Base-by-base conservation (phyloP, 1,284 basidiomycete genomes). In the Dichomitus squalens region DNA sequence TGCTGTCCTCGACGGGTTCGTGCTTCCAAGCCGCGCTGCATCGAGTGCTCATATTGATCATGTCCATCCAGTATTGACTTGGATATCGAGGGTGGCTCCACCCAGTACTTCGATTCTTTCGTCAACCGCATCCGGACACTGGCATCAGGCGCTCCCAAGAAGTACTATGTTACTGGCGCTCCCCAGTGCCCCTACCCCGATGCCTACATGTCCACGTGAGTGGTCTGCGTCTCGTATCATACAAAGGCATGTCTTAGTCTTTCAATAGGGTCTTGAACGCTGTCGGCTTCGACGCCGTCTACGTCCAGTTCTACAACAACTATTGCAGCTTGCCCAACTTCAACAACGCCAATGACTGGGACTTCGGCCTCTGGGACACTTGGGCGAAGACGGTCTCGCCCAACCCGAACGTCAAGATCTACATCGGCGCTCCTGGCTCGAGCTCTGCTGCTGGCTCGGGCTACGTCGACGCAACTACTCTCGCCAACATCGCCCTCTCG, bases 151-250 rank as follows among this genome's bases (percentile, higher is more conserved):
- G 83, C 80, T 7, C 77, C 70, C 70, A 87, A 87, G 70, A 61
- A 65, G 81, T 87, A 85, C 67, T 87, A 84, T 63, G 72, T 87
- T 54, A 85, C 83, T 16, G 85, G 76, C 60, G 85, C 86, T 3
- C 86, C 85, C n/a, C 85, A 88, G 63, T 87, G 86, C 69, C 83
- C 83, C 3, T 87, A 74, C 73, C 86, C 86, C 0, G 86, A 88
- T 65, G 80, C 81, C 2, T 79, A 76, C 57, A 66, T 88, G 3
- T 82, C 83, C 33, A 67, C 63, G 69, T 71, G 25, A 48, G 64
- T 59, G 1, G 27, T 40, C 3, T 7, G n/a, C n/a, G n/a, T n/a
- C 6, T 4, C n/a, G 4, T 29, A n/a, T 16, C 9, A 16, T 29
- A 34, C 35, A 1, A 1, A n/a, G 29, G n/a, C 4, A 21, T 7